Evolutionary conservation across 116 monocot genomes (phyloP), one percentile per base, ranked within the genome.

Genomic region (Trichopus zeylanicus): DNA sequence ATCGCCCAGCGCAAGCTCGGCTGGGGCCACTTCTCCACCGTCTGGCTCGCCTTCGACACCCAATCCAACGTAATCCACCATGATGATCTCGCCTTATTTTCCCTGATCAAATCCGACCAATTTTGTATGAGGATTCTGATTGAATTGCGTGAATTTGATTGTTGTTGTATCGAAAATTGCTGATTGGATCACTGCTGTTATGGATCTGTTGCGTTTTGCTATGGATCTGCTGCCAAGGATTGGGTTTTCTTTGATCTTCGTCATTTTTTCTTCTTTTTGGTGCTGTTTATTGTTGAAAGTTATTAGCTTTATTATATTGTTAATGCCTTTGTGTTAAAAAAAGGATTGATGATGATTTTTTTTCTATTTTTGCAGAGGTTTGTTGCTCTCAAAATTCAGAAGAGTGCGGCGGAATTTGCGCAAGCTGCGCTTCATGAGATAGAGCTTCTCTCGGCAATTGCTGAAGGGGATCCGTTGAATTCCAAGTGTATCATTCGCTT

Each of bases 11-110:
- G 75, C 46, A 87, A 92, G 68, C 84, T 92, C 60, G 92, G 92
- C 0, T 93, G 92, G 92, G 92, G 92, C 6, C 53, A 93, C 55
- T 93, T 88, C 79, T 93, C 92, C 56, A 93, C 82, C 70, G 92
- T 93, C 54, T 93, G 92, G 92, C 88, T 93, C 55, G 88, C 88
- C 66, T 93, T 67, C 79, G 88, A 93, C 66, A 74, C 77, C 51
- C 63, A 53, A 29, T 58, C 12, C 53, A 48, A 74, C 51, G 92
- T 93, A 55, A 24, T 38, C 10, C 30, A 18, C 29, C 54, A n/a
- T n/a, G n/a, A n/a, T n/a, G n/a, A n/a, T 51, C 26, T 2, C n/a
- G 5, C 42, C 42, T n/a, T 16, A 42, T 13, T 12, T 42, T 42
- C 42, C 42, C 6, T 8, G 0, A 42, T 13, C n/a, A 1, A 15